Percentiles rank a stretch among this genome's conserved stretches.
phyloP scores from a whole-genome alignment of 2,329 filamentous ascomycete genomes.

The Parastagonospora avenae region DNA sequence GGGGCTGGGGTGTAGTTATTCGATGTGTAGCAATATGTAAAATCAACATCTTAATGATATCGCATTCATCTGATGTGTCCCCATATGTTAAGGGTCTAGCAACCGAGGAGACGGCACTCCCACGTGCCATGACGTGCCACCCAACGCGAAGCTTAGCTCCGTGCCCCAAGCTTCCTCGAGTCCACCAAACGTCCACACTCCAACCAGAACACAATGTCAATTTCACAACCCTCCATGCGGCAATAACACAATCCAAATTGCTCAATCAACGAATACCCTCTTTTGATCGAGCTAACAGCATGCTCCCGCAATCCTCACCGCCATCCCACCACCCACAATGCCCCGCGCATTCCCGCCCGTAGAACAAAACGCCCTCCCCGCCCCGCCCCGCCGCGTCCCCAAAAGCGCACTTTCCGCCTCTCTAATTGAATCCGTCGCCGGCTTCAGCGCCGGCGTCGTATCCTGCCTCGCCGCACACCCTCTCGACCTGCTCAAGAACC shows the following conservation, averaged over 20 bases:
- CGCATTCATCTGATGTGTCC: no score
- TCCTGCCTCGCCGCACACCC: slow-evolving; percentile 89
- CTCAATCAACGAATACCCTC: no score
- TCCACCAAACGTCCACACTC: slow-evolving; percentile 8
- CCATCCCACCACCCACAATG: slow-evolving; percentile 42
- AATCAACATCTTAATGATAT: no score
- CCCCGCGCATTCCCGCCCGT: slow-evolving; percentile 57
- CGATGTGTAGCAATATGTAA: neutral
- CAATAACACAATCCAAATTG: no score
- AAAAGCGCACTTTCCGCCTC: slow-evolving; percentile 61
- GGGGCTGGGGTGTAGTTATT: slow-evolving; percentile 19
- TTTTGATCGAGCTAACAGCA: slow-evolving; percentile 18
- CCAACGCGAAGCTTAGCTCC: slow-evolving; percentile 3
- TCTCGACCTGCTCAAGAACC: slow-evolving; percentile 94
- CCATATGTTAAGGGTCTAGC: no score
- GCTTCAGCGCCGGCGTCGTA: slow-evolving; percentile 84
- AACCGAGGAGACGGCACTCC: neutral
- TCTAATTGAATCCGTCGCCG: slow-evolving; percentile 84
- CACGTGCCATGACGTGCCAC: slow-evolving; percentile 8
- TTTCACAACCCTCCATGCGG: no score
- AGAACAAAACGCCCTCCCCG: slow-evolving; percentile 41
- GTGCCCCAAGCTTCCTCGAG: slow-evolving; percentile 18
- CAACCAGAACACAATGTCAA: no score
- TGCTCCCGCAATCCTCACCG: slow-evolving; percentile 20
- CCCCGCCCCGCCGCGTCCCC: slow-evolving; percentile 39